phyloP scores from a whole-genome alignment of 192 early-diverging fungal genomes.

The Cladochytrium replicatum region DNA sequence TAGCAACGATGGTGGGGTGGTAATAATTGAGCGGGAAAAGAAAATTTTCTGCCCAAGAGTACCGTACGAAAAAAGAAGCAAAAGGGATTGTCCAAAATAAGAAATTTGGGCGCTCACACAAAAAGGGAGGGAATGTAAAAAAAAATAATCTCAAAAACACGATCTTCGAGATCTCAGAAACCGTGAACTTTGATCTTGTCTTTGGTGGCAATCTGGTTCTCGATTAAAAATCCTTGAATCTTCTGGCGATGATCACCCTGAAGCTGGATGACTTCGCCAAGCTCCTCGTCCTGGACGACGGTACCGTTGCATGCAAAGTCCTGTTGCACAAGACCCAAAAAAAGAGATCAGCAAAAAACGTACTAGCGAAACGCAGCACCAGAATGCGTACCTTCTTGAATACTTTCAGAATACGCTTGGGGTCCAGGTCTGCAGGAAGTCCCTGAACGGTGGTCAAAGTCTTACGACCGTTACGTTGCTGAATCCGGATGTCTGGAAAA shows the following conservation, averaged over 20 bases:
- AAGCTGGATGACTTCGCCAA: conserved; percentile 87
- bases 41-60: too few species aligned
- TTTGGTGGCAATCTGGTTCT: conserved; percentile 73
- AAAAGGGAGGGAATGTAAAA: too few species aligned
- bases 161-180: too few species aligned
- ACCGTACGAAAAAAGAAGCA: too few species aligned
- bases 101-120: too few species aligned
- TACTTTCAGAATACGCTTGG: conserved; percentile 85
- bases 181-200: conserved; percentile 90
- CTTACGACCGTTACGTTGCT: conserved; percentile 94
- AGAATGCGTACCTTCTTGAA: conserved; percentile 68
- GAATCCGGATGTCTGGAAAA: conserved; percentile 86
- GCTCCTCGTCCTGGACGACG: conserved; percentile 85
- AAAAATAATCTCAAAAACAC: too few species aligned
- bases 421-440: conserved; percentile 72
- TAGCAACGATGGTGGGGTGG: too few species aligned
- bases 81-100: too few species aligned
- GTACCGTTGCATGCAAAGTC: conserved; percentile 94
- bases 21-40: too few species aligned
- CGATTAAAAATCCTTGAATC: conserved; percentile 66
- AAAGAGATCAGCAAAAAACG: neutral
- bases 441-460: conserved; percentile 93
- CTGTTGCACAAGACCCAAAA: conserved; percentile 7
- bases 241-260: conserved; percentile 89
- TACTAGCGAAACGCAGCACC: neutral